A percentile compares a stretch with the other conserved stretches of the same genome.
These are phyloP conservation scores for Fusarium sp. DNA, from an alignment of 2,329 filamentous ascomycete genomes.

Conservation along the genomic window DNA sequence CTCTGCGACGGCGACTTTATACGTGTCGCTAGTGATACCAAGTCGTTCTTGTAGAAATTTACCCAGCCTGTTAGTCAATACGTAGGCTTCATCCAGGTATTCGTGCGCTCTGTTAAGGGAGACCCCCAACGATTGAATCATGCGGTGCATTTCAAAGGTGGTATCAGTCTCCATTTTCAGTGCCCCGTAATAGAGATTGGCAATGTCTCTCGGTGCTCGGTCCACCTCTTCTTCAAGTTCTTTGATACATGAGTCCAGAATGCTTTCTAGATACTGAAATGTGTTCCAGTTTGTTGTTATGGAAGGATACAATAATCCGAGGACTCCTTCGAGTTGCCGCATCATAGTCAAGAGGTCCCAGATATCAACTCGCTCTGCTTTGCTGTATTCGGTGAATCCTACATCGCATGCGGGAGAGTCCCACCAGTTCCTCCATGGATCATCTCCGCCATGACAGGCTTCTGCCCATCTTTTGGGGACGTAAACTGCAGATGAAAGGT, in stretches of 20 bases:
- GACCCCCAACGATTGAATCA: neutral
- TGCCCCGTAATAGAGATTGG: neutral
- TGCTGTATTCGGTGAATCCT: neutral
- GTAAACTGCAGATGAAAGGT: neutral
- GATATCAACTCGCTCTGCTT: neutral
- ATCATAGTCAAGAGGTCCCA: neutral
- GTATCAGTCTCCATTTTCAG: neutral
- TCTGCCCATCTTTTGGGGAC: neutral
- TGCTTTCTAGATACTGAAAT: neutral
- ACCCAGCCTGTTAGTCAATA: neutral
- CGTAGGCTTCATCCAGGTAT: rapidly evolving
- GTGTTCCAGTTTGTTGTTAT: neutral
- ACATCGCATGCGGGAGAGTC: neutral
- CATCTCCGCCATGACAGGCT: neutral
- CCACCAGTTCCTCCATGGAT: neutral
- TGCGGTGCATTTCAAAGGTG: neutral
- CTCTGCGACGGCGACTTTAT: rapidly evolving
- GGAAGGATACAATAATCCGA: neutral
- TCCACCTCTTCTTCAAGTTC: neutral
- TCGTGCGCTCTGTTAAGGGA: neutral
- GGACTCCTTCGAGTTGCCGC: neutral
- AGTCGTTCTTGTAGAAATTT: neutral
- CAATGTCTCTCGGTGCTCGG: neutral
- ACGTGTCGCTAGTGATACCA: neutral
- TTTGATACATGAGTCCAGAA: neutral